Conservation (phyloP, 1,284 basidiomycete genomes). For the Sanghuangporus weigelae region DNA sequence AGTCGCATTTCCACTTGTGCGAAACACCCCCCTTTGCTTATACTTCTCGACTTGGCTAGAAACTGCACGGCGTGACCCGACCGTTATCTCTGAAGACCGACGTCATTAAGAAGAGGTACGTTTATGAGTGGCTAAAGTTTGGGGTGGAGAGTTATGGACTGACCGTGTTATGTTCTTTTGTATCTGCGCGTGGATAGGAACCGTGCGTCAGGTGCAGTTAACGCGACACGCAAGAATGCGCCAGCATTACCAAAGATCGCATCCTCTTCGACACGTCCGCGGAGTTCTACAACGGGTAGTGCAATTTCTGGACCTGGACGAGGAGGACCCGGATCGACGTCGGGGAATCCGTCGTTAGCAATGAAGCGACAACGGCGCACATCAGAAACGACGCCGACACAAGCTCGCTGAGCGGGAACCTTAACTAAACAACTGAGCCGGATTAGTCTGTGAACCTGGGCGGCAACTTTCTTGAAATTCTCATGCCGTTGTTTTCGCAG, state of each 20-base stretch:
- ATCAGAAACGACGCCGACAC: slow-evolving; percentile 43
- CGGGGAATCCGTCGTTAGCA: slow-evolving; percentile 32
- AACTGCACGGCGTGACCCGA: slow-evolving; percentile 92
- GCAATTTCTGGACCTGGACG: slow-evolving; percentile 38
- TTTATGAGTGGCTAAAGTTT: slow-evolving; percentile 18
- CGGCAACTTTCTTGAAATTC: slow-evolving; percentile 17
- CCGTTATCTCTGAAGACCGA: slow-evolving; percentile 94
- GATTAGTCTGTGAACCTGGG: neutral
- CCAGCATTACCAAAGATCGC: slow-evolving; percentile 63
- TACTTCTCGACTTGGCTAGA: slow-evolving; percentile 41
- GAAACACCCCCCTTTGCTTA: slow-evolving; percentile 2
- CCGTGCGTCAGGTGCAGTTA: slow-evolving; percentile 67
- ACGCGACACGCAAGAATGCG: slow-evolving; percentile 55
- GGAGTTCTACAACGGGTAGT: slow-evolving; percentile 59
- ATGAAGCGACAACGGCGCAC: slow-evolving; percentile 79
- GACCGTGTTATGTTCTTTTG: neutral
- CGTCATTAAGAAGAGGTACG: slow-evolving; percentile 94
- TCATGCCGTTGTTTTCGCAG: slow-evolving; percentile 20
- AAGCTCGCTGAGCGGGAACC: neutral
- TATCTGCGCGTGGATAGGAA: slow-evolving; percentile 43
- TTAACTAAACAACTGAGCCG: neutral
- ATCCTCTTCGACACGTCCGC: slow-evolving; percentile 57
- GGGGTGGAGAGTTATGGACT: slow-evolving; percentile 9
- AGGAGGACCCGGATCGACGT: slow-evolving; percentile 30
- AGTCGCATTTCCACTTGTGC: slow-evolving; percentile 32